Evolutionary conservation across 495 filamentous ascomycete species (phyloP), one percentile per base, ranked within the genome.

Genomic region (Aspergillus kassunensis): DNA sequence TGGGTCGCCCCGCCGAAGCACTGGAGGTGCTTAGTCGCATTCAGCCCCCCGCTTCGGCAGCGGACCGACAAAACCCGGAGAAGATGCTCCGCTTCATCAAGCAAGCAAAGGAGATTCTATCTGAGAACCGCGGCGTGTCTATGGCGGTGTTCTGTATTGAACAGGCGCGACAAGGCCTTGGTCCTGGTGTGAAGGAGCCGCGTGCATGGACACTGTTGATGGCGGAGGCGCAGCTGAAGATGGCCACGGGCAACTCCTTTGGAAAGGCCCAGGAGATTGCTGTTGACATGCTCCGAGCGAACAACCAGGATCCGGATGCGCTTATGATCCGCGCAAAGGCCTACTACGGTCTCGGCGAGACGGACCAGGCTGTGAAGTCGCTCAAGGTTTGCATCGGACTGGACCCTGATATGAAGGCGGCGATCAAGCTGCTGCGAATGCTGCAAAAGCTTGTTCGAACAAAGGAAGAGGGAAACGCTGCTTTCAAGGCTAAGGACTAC

Each of bases 101-200:
- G 50, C 87, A 89, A 45, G 93, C 95, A 9, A 84, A 92, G 62
- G 81, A 90, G 43, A 85, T 82, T 3, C 63, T 96, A 40, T 68
- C 77, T 37, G 78, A 81, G 51, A 86, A 90, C 30, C 88, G 84
- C 0, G 74, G 74, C 19, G 90, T 89, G 4, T 95, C 90, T 7
- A 92, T 97, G 91, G 90, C 87, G 15, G 69, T 96, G 49, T 88
- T 95, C 68, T 92, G 91, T 13, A 79, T 98, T 24, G 90, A 97
- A 49, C 84, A 90, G 69, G 93, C 93, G 3, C 89, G 92, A 54
- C 81, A 82, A 63, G 74, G 84, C 12, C 74, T 98, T 18, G 93
- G 90, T 3, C 42, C 66, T 25, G 82, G 82, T 18, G 90, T 90
- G 16, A 75, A 80, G 51, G 82, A 84, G 66, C 93, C 93, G 13